Percentiles rank a stretch among this genome's conserved stretches.
phyloP scores from a whole-genome alignment of 768 basidiomycete genomes.

The Piloderma croceum region DNA sequence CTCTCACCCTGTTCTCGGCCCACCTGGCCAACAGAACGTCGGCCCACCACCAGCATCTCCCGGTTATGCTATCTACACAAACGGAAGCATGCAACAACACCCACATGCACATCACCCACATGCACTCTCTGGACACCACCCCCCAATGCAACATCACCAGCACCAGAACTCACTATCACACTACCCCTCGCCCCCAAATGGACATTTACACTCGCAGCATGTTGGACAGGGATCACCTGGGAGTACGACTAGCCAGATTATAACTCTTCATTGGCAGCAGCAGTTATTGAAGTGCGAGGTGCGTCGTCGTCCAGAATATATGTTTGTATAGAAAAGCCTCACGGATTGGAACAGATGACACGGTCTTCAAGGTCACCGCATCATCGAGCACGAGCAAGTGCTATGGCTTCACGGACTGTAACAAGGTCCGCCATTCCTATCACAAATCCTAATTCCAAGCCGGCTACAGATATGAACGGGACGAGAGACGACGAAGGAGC shows the following conservation, averaged over 20 bases:
- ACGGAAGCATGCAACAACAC: conserved; percentile 63
- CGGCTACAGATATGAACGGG: conserved; percentile 32
- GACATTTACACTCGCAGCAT: conserved; percentile 54
- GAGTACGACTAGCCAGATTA: conserved; percentile 50
- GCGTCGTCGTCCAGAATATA: conserved; percentile 28
- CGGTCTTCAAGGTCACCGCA: conserved; percentile 85
- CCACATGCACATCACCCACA: conserved; percentile 53
- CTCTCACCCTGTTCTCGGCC: conserved; percentile 51
- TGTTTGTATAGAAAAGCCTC: conserved; percentile 13
- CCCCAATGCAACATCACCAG: conserved; percentile 61
- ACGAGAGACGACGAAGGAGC: conserved; percentile 24
- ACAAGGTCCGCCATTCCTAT: conserved; percentile 87
- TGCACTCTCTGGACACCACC: conserved; percentile 37
- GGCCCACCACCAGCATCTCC: conserved; percentile 68
- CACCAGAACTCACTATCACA: conserved; percentile 78
- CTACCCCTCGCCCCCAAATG: conserved; percentile 74
- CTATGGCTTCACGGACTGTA: conserved; percentile 84
- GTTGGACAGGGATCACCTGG: conserved; percentile 55
- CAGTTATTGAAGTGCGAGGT: conserved; percentile 92
- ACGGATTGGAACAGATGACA: conserved; percentile 50
- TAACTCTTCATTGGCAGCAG: conserved; percentile 87
- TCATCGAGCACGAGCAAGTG: conserved; percentile 92
- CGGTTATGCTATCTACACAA: conserved; percentile 71
- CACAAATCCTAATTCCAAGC: conserved; percentile 80
- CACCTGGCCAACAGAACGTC: conserved; percentile 35